phyloP scores from a whole-genome alignment of 495 filamentous ascomycete species.

The Penicillium alfredii region DNA sequence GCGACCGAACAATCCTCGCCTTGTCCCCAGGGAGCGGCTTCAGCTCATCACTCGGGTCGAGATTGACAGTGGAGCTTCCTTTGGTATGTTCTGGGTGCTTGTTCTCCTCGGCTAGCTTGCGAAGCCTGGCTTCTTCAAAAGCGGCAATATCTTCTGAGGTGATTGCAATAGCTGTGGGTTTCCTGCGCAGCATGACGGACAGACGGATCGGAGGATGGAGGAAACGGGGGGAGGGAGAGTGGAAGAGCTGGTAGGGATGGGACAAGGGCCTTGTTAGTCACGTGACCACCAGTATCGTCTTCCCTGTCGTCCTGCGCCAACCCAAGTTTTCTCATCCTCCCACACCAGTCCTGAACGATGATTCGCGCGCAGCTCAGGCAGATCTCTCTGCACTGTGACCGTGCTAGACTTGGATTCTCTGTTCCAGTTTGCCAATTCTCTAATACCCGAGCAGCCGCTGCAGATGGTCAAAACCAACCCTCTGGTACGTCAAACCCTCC shows the following conservation, averaged over 20 bases:
- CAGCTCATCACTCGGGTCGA: constrained; percentile 54
- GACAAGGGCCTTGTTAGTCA: constrained; percentile 3
- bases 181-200: constrained; percentile 67
- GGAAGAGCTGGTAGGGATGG: no score
- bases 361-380: constrained; percentile 25
- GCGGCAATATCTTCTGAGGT: constrained; percentile 71
- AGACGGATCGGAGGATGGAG: neutral
- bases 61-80: constrained; percentile 18
- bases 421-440: constrained; percentile 29
- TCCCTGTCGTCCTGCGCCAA: constrained; percentile 6
- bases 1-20: constrained; percentile 41
- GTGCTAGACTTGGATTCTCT: constrained; percentile 7
- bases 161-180: constrained; percentile 69
- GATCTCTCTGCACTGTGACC: constrained; percentile 14
- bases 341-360: constrained; percentile 22
- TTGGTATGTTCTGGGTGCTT: constrained; percentile 17
- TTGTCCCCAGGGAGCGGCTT: constrained; percentile 52
- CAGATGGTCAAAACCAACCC: constrained; percentile 16
- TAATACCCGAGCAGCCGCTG: constrained; percentile 12
- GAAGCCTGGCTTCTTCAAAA: constrained; percentile 59
- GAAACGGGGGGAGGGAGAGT: neutral
- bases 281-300: constrained; percentile 9
- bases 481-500: constrained; percentile 25
- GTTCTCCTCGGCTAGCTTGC: constrained; percentile 26
- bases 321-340: constrained; percentile 4